A percentile compares a stretch with the other conserved stretches of the same genome.
These are phyloP conservation scores for Backusella sp. DNA, from an alignment of 192 early-diverging fungal genomes.

Conservation along the genomic window DNA sequence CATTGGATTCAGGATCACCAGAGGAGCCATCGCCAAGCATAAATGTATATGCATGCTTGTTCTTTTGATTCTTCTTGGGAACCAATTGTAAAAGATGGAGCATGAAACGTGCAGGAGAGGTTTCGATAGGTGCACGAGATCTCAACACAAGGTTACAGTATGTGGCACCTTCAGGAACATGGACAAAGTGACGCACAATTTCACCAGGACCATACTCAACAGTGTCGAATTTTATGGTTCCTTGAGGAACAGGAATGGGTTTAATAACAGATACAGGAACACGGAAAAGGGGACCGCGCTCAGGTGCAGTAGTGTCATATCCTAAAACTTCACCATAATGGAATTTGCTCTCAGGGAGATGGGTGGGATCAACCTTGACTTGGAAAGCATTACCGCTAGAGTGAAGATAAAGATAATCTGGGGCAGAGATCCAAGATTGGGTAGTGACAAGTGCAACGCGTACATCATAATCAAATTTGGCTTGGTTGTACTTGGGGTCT, in stretches of 20 bases:
- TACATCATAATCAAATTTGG: constrained; percentile 76
- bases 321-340: constrained; percentile 78
- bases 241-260: constrained; percentile 42
- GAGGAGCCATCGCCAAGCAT: constrained; percentile 60
- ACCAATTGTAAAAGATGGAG: constrained; percentile 74
- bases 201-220: constrained; percentile 73
- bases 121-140: constrained; percentile 33
- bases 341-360: constrained; percentile 70
- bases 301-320: constrained; percentile 71
- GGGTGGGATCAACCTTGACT: constrained; percentile 77
- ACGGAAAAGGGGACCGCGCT: constrained; percentile 78
- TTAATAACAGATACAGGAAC: constrained; percentile 91
- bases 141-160: constrained; percentile 54
- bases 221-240: constrained; percentile 51
- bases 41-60: constrained; percentile 58
- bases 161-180: constrained; percentile 83
- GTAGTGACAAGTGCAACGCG: constrained; percentile 69
- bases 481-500: constrained; percentile 53
- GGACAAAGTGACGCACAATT: constrained; percentile 78
- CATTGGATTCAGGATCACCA: constrained; percentile 54
- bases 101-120: constrained; percentile 63
- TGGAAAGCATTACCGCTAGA: constrained; percentile 63
- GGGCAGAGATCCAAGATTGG: constrained; percentile 74
- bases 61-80: constrained; percentile 63
- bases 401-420: constrained; percentile 72